Conservation (phyloP, 192 early-diverging fungal species). For the Piromyces sp. region DNA sequence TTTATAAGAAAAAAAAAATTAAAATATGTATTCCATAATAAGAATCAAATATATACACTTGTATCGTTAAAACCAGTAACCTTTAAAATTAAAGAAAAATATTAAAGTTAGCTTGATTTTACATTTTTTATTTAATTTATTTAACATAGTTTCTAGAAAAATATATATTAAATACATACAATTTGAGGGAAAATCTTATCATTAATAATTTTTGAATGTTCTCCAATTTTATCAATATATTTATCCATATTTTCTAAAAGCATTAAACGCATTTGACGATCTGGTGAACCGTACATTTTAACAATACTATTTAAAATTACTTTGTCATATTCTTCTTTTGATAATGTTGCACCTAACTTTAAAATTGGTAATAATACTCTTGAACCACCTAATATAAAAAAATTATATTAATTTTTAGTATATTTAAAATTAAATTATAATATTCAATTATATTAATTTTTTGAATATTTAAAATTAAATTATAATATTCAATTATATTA, state of each 20-base stretch:
- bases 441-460: too few relatives aligned
- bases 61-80: slow-evolving; percentile 75
- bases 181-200: slow-evolving; percentile 78
- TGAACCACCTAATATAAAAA: slow-evolving; percentile 27
- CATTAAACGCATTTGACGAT: slow-evolving; percentile 68
- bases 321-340: slow-evolving; percentile 53
- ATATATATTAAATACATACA: slow-evolving; percentile 16
- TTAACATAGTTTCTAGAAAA: too few relatives aligned
- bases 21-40: too few relatives aligned
- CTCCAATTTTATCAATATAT: slow-evolving; percentile 41
- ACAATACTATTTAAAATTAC: slow-evolving; percentile 44
- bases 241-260: slow-evolving; percentile 62
- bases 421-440: too few relatives aligned
- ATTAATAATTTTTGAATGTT: slow-evolving; percentile 38
- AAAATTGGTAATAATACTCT: slow-evolving; percentile 61
- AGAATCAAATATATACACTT: too few relatives aligned
- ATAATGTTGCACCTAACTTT: slow-evolving; percentile 58
- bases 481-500: too few relatives aligned
- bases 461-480: too few relatives aligned
- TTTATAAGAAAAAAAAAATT: too few relatives aligned
- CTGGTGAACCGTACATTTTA: slow-evolving; percentile 70
- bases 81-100: slow-evolving; percentile 8
- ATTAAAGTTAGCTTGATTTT: not conserved
- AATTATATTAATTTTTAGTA: too few relatives aligned
- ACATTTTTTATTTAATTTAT: too few relatives aligned